These are phyloP conservation scores for Amborella trichopoda DNA, from an alignment of 164 flowering plant species.

Conservation along the genomic window DNA sequence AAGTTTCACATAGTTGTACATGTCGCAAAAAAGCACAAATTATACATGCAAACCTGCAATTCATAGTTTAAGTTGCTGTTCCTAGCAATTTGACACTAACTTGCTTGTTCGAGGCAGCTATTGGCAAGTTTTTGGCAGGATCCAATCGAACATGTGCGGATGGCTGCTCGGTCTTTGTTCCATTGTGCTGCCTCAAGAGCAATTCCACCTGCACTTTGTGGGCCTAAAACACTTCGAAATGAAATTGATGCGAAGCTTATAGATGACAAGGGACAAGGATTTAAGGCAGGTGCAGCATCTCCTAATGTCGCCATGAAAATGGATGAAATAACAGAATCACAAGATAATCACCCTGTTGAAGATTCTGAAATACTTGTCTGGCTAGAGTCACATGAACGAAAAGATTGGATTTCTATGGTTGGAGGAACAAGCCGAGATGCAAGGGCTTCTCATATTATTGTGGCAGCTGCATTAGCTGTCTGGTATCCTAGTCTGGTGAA, in stretches of 20 bases:
- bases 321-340: slow-evolving; percentile 13
- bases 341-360: slow-evolving; percentile 24
- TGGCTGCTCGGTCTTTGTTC: slow-evolving; percentile 97
- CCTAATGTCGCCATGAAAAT: slow-evolving; percentile 4
- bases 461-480: slow-evolving; percentile 84
- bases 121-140: slow-evolving; percentile 96
- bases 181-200: slow-evolving; percentile 98
- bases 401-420: slow-evolving; percentile 94
- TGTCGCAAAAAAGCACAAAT: too few relatives aligned
- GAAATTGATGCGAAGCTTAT: slow-evolving; percentile 11
- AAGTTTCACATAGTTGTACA: too few relatives aligned
- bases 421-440: slow-evolving; percentile 98
- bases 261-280: slow-evolving; percentile 13
- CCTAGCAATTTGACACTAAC: background rate
- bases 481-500: slow-evolving; percentile 97
- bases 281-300: slow-evolving; percentile 12
- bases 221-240: slow-evolving; percentile 25
- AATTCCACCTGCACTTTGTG: slow-evolving; percentile 61
- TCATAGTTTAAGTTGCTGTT: too few relatives aligned
- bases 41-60: too few relatives aligned
- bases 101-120: slow-evolving; percentile 38
- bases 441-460: slow-evolving; percentile 89
- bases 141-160: slow-evolving; percentile 84
- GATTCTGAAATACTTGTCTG: slow-evolving; percentile 47
- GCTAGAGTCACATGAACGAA: slow-evolving; percentile 90